Evolutionary conservation across 1,139 yeast species (phyloP).

Genomic region (Lodderomyces jiufengensis): DNA sequence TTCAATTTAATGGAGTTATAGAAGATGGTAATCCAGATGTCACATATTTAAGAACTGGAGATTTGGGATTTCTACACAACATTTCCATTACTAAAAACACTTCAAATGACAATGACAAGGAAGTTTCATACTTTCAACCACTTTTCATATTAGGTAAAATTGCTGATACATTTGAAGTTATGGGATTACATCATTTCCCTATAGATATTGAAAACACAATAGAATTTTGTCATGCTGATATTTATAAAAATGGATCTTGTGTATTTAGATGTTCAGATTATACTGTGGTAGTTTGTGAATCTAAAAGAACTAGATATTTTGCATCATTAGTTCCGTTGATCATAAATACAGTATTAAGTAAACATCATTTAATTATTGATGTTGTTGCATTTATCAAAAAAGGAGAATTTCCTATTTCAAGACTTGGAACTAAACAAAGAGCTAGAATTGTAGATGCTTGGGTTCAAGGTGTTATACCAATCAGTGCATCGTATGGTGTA

Average conservation of each 20-base stretch:
- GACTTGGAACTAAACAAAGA: constrained; percentile 75
- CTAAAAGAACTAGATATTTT: constrained; percentile 46
- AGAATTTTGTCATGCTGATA: constrained; percentile 59
- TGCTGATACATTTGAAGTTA: constrained; percentile 83
- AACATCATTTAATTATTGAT: constrained; percentile 83
- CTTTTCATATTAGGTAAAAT: constrained; percentile 82
- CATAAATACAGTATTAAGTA: constrained; percentile 72
- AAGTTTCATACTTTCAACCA: constrained; percentile 59
- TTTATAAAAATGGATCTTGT: constrained; percentile 58
- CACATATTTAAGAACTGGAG: constrained; percentile 84
- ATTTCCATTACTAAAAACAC: constrained; percentile 47
- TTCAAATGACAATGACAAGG: constrained; percentile 21
- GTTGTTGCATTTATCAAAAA: constrained; percentile 74
- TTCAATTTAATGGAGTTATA: constrained; percentile 55
- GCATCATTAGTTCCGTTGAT: constrained; percentile 83
- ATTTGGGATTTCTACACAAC: constrained; percentile 85
- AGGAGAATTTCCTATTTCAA: constrained; percentile 64
- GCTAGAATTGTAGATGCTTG: constrained; percentile 60
- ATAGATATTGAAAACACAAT: constrained; percentile 77
- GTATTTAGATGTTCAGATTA: constrained; percentile 83
- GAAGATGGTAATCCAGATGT: constrained; percentile 60
- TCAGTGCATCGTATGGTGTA: constrained; percentile 45
- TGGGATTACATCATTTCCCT: constrained; percentile 91
- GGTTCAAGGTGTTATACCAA: constrained; percentile 48
- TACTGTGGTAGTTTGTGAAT: constrained; percentile 75